A percentile compares a stretch with the other conserved stretches of the same genome.
Evolutionary conservation across 176 grass and related monocot species (phyloP).

Genomic region (Hordeum marinum): DNA sequence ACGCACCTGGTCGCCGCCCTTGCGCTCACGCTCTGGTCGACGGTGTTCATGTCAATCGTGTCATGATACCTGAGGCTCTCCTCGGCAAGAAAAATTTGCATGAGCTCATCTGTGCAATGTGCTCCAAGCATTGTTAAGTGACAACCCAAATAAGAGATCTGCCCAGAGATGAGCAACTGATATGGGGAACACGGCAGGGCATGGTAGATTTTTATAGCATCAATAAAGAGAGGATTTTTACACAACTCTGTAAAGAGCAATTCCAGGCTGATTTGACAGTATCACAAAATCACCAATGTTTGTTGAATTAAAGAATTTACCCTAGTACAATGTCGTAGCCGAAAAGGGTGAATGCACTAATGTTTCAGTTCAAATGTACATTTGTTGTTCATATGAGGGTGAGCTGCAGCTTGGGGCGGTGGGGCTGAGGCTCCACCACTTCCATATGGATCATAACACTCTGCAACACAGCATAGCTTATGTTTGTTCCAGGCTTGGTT

Average conservation of each 20-base stretch:
- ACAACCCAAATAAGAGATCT: neutral
- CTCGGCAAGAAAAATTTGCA: neutral
- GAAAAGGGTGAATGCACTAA: neutral
- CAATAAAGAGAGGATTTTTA: neutral
- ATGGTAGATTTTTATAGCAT: neutral
- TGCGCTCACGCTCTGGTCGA: conserved; percentile 53
- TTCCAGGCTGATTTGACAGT: neutral
- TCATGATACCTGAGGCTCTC: conserved; percentile 12
- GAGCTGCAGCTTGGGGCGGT: conserved; percentile 94
- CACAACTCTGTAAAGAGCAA: neutral
- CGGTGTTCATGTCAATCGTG: conserved; percentile 54
- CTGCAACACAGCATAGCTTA: conserved; percentile 62
- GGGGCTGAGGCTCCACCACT: conserved; percentile 91
- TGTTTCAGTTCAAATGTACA: conserved; percentile 23
- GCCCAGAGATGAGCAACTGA: neutral
- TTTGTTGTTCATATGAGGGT: conserved; percentile 54
- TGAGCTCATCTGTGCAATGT: neutral
- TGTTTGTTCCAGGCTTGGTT: conserved; percentile 58
- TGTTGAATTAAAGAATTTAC: conserved; percentile 4
- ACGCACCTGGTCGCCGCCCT: conserved; percentile 50
- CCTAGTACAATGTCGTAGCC: neutral
- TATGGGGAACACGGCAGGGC: neutral
- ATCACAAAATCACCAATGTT: neutral
- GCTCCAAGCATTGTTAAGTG: neutral
- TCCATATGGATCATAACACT: conserved; percentile 91